Evolutionary conservation across 805 yeast species (phyloP).

Genomic region (Starmerella stigmatis): DNA sequence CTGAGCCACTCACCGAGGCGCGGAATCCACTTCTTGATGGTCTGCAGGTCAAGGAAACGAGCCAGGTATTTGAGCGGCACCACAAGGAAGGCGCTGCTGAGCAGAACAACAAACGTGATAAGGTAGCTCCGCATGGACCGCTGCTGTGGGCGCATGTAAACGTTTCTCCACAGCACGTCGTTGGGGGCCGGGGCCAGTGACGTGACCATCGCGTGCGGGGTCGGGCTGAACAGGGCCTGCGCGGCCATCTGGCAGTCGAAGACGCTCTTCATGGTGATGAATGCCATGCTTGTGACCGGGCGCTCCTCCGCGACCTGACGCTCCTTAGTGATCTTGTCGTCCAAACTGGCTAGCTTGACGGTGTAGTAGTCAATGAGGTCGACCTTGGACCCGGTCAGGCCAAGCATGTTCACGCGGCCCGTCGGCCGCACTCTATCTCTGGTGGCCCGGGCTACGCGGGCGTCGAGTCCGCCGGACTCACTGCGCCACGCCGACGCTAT

Average conservation of each 20-base stretch:
- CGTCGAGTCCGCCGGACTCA: constrained; percentile 4
- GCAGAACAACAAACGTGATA: constrained; percentile 56
- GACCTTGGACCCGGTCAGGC: constrained; percentile 54
- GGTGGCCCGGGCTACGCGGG: constrained; percentile 5
- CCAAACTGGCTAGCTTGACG: constrained; percentile 55
- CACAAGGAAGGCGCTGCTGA: constrained; percentile 61
- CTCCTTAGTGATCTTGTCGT: constrained; percentile 55
- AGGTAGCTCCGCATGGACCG: constrained; percentile 53
- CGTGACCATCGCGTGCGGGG: constrained; percentile 72
- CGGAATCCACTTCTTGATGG: constrained; percentile 77
- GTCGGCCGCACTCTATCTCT: constrained; percentile 42
- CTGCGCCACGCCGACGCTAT: background rate
- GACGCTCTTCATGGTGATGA: constrained; percentile 87
- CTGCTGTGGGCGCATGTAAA: constrained; percentile 67
- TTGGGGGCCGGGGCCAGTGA: constrained; percentile 90
- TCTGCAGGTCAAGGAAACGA: constrained; percentile 63
- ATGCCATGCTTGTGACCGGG: constrained; percentile 74
- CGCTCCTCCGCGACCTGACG: constrained; percentile 53
- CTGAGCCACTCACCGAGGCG: constrained; percentile 57
- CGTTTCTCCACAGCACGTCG: constrained; percentile 86
- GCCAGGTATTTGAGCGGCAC: constrained; percentile 81
- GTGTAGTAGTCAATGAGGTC: constrained; percentile 78
- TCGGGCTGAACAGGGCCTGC: constrained; percentile 86
- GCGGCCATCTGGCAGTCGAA: constrained; percentile 96
- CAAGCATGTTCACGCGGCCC: constrained; percentile 49